Base-by-base conservation (phyloP, 495 filamentous ascomycete genomes). In the Penicillium cosmopolitanum region DNA sequence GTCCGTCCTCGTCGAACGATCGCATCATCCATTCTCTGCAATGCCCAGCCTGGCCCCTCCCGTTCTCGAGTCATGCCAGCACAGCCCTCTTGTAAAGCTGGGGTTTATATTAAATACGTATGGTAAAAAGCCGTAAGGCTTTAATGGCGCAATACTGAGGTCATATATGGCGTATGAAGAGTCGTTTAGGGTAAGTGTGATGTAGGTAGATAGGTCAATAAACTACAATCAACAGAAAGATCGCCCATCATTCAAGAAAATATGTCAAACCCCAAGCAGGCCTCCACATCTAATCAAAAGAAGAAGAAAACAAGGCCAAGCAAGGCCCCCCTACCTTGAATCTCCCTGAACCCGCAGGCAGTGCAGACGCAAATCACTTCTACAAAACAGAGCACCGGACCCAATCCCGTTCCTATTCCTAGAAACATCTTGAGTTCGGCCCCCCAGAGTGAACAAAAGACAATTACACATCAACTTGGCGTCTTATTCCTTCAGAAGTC, bases 1-100 rank as follows among this genome's bases (percentile, higher is more conserved):
- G 28, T 8, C 28, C 5, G 28, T 8, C 28, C 28, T 23, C 28
- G 28, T 31, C 28, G 8, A 31, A 44, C 36, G 11, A 38, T 18
- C 2, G n/a, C 42, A 44, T 44, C 16, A 19, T 19, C 5, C 42
- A 21, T 44, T 3, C 8, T 18, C 15, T 38, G 36, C 36, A 19
- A 9, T 12, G 13, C 42, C 16, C 42, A 44, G 42, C 42, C 42
- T 44, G 2, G 21, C 46, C 21, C 21, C 46, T 48, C 46, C 46
- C 11, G 46, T 48, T 48, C 46, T 25, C 46, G 46, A 48, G 21
- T 28, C 23, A 48, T 31, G 42, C n/a, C 16, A 19, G 16, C 42
- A 44, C 42, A 16, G 42, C 42, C 42, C n/a, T 44, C 42, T 44
- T 44, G 42, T 44, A 18, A 44, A n/a, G 4, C 7, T 9, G 42